These are phyloP conservation scores for Lophiotrema nucula DNA, from an alignment of 495 filamentous ascomycete genomes.

Conservation along the genomic window DNA sequence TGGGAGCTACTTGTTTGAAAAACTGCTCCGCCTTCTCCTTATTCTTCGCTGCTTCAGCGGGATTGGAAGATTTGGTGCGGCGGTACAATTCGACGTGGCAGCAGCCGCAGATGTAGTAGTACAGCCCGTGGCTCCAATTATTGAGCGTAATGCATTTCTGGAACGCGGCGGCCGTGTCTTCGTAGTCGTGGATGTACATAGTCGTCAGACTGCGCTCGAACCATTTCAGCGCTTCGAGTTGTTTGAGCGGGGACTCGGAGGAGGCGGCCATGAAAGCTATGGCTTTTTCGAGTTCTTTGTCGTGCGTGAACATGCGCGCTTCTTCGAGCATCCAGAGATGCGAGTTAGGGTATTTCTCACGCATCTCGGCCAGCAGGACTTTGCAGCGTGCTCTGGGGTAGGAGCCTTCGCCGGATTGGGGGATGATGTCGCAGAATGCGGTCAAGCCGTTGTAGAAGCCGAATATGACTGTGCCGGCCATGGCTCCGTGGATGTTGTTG, in stretches of 20 bases:
- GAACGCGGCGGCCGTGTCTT: conserved; percentile 70
- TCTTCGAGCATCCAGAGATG: conserved; percentile 89
- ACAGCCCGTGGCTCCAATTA: conserved; percentile 85
- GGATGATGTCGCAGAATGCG: conserved; percentile 84
- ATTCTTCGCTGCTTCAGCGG: conserved; percentile 50
- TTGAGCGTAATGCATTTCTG: conserved; percentile 72
- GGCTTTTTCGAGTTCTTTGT: conserved; percentile 65
- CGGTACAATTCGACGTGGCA: conserved; percentile 80
- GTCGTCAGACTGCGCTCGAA: conserved; percentile 81
- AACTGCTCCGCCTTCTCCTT: conserved; percentile 67
- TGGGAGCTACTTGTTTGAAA: conserved; percentile 67
- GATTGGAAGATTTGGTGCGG: conserved; percentile 49
- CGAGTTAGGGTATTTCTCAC: conserved; percentile 73
- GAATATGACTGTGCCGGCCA: conserved; percentile 77
- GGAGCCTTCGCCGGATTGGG: conserved; percentile 57
- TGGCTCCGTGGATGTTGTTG: conserved; percentile 84
- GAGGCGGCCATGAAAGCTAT: conserved; percentile 58
- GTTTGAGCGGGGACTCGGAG: conserved; percentile 73
- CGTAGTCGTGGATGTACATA: conserved; percentile 75
- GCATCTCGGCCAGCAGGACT: conserved; percentile 70
- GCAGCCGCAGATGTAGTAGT: conserved; percentile 83
- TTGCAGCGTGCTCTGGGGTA: conserved; percentile 71
- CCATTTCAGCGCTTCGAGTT: conserved; percentile 73
- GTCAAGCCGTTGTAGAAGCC: conserved; percentile 85
- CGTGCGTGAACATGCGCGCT: conserved; percentile 71